Evolutionary conservation across 441 rosid genomes (phyloP).

Genomic region (Jatropha multifida): DNA sequence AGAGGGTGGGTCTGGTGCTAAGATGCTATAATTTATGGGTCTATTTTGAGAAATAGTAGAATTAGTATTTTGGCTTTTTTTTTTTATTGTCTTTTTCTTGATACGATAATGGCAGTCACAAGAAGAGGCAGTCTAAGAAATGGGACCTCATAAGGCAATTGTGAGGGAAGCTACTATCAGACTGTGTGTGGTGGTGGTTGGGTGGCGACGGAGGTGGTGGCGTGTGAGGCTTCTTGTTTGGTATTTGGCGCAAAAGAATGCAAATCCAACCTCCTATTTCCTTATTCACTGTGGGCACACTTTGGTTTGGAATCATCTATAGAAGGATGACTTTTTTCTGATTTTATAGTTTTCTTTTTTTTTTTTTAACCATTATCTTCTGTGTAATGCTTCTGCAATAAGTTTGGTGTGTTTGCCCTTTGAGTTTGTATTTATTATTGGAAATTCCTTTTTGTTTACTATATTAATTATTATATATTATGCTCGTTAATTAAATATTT

Average conservation of each 20-base stretch:
- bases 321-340: not conserved
- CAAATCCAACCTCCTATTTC: conserved; percentile 29
- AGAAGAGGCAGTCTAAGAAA: conserved; percentile 18
- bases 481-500: too few relatives aligned
- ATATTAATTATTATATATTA: too few relatives aligned
- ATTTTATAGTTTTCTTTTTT: not conserved
- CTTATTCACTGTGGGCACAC: conserved; percentile 39
- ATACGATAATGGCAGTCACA: conserved; percentile 32
- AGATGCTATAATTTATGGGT: conserved; percentile 27
- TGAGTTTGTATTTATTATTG: too few relatives aligned
- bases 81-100: not conserved
- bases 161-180: conserved; percentile 13
- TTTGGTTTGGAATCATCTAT: conserved; percentile 13
- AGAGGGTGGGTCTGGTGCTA: conserved; percentile 24
- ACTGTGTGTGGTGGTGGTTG: conserved; percentile 10
- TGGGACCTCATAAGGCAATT: conserved; percentile 6
- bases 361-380: not conserved
- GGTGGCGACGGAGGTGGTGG: conserved; percentile 12
- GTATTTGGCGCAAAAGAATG: conserved; percentile 34
- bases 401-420: not conserved
- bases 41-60: not conserved
- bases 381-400: not conserved
- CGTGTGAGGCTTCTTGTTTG: conserved; percentile 8
- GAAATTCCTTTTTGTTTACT: too few relatives aligned
- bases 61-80: conserved; percentile 16